Evolutionary conservation across 2,329 filamentous ascomycete species (phyloP).

Genomic region (Penicillium sp.): DNA sequence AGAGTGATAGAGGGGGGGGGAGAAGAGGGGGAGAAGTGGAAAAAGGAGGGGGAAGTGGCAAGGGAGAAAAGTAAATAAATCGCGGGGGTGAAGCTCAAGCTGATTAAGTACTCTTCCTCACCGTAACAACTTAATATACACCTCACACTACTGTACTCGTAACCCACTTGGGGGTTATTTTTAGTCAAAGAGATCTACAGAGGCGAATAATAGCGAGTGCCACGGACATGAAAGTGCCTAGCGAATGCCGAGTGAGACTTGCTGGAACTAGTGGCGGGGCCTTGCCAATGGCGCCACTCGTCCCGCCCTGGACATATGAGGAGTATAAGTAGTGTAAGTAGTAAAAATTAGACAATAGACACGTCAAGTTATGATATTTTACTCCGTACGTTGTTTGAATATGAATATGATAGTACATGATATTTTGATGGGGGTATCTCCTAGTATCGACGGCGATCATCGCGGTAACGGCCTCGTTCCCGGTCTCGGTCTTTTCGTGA

Average conservation of each 20-base stretch:
- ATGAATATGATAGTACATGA: not conserved
- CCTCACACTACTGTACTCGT: not conserved
- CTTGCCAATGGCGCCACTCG: not conserved
- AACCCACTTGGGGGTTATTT: slow-evolving; percentile 19
- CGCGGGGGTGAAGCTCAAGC: slow-evolving; percentile 31
- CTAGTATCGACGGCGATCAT: slow-evolving; percentile 27
- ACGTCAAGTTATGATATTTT: not conserved
- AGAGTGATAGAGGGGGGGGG: not conserved
- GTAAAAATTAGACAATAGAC: not conserved
- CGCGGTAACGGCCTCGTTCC: slow-evolving; percentile 36
- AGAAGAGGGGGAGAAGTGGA: too few relatives aligned
- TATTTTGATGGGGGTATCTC: slow-evolving; percentile 6
- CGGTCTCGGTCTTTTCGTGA: slow-evolving; percentile 34
- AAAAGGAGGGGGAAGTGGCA: slow-evolving; percentile 1
- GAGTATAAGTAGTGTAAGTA: too few relatives aligned
- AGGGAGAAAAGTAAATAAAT: slow-evolving; percentile 18
- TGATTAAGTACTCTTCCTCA: slow-evolving; percentile 13
- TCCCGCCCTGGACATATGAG: not conserved
- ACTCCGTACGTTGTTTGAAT: not conserved
- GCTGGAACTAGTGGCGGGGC: slow-evolving; percentile 18
- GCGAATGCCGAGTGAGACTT: slow-evolving; percentile 20
- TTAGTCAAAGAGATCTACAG: slow-evolving; percentile 13
- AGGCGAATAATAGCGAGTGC: slow-evolving; percentile 11
- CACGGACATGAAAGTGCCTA: slow-evolving; percentile 8
- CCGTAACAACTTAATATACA: slow-evolving; percentile 16